phyloP scores from a whole-genome alignment of 371 early-diverging fungal species.

The Sporodiniella umbellata region DNA sequence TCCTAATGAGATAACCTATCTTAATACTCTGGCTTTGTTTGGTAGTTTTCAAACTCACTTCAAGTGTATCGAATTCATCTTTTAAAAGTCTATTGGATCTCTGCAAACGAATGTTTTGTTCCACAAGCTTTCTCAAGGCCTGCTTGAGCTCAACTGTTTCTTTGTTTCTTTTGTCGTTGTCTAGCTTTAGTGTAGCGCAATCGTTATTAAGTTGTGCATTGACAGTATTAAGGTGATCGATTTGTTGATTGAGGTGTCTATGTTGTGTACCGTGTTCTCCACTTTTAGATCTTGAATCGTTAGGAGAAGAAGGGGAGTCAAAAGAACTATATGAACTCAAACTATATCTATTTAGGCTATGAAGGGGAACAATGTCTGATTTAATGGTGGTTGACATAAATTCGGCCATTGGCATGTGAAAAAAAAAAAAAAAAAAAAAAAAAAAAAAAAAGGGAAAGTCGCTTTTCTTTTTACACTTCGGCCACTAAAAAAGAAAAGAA shows the following conservation, averaged over 20 bases:
- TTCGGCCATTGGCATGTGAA: background rate
- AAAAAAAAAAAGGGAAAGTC: background rate
- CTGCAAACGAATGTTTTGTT: slow-evolving; percentile 45
- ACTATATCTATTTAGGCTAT: slow-evolving; percentile 26
- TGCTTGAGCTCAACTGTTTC: slow-evolving; percentile 33
- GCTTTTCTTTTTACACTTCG: no score
- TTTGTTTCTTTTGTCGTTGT: slow-evolving; percentile 36
- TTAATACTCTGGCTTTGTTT: no score
- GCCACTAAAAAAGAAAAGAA: no score
- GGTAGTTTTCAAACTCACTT: slow-evolving; percentile 8
- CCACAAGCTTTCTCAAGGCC: slow-evolving; percentile 30
- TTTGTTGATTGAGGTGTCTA: slow-evolving; percentile 34
- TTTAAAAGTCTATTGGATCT: slow-evolving; percentile 36
- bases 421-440: background rate
- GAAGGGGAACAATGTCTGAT: slow-evolving; percentile 11
- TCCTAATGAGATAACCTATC: slow-evolving; percentile 11
- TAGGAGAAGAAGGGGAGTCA: slow-evolving; percentile 5
- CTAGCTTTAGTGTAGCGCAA: slow-evolving; percentile 40
- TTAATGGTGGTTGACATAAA: background rate
- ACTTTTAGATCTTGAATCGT: slow-evolving; percentile 15
- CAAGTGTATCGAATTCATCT: slow-evolving; percentile 25
- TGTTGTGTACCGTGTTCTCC: slow-evolving; percentile 30
- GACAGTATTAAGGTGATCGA: slow-evolving; percentile 32
- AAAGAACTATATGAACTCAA: slow-evolving; percentile 17
- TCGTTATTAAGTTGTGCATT: slow-evolving; percentile 38